Conservation (phyloP, 2,329 filamentous ascomycete species). For the Neoscytalidium dimidiatum region DNA sequence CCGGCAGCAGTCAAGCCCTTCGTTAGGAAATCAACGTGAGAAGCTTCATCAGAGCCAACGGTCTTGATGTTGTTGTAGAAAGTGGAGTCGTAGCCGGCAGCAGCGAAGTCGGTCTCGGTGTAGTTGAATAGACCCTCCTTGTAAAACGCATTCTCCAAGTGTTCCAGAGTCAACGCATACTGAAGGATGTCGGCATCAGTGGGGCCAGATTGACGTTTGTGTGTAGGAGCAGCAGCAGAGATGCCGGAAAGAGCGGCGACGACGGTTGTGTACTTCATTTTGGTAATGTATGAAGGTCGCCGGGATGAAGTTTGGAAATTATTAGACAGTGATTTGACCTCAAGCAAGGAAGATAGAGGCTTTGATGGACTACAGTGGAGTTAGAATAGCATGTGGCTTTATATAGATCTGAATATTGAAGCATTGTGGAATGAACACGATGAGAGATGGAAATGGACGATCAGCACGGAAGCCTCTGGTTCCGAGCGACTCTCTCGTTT, state of each 20-base stretch:
- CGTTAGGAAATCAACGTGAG: conserved; percentile 60
- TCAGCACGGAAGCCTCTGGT: not conserved
- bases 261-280: conserved; percentile 12
- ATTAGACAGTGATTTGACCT: not conserved
- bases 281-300: not conserved
- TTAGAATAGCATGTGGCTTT: not conserved
- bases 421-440: no score
- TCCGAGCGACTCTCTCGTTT: not conserved
- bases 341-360: not conserved
- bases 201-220: conserved; percentile 1
- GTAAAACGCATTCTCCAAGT: conserved; percentile 64
- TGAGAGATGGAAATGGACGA: not conserved
- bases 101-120: conserved; percentile 53
- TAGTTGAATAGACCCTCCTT: conserved; percentile 60
- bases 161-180: conserved; percentile 48
- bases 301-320: not conserved
- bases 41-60: conserved; percentile 59
- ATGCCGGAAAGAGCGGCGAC: conserved; percentile 1
- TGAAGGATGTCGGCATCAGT: conserved; percentile 38
- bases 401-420: not conserved
- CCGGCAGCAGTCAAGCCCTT: conserved; percentile 48
- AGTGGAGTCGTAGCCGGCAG: conserved; percentile 50
- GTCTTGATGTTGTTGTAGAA: conserved; percentile 62
- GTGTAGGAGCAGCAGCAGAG: conserved; percentile 8
- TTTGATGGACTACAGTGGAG: no score